These are phyloP conservation scores for Fennellomyces sp. DNA, from an alignment of 371 early-diverging fungal genomes.

Conservation along the genomic window DNA sequence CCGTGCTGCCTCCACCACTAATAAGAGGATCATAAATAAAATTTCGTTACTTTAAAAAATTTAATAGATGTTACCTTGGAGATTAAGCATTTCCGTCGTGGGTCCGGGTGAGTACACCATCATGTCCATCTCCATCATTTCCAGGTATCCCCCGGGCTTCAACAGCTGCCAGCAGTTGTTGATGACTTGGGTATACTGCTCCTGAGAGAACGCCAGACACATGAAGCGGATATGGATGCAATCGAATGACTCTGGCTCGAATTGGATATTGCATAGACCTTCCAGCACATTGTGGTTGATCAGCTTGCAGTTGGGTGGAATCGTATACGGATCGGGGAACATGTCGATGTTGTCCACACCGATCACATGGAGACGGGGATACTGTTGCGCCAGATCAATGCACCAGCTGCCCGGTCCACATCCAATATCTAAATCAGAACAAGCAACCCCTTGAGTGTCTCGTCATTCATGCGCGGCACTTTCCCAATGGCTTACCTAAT, in stretches of 20 bases:
- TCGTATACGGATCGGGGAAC: constrained; percentile 23
- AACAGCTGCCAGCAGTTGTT: constrained; percentile 30
- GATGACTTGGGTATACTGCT: constrained; percentile 25
- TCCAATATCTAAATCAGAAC: constrained; percentile 44
- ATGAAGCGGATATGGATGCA: constrained; percentile 37
- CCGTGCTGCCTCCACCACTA: constrained; percentile 26
- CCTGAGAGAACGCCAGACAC: constrained; percentile 26
- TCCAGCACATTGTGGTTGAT: constrained; percentile 21
- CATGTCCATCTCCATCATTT: constrained; percentile 36
- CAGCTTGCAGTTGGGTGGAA: constrained; percentile 30
- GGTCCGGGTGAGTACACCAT: constrained; percentile 35
- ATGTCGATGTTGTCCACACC: constrained; percentile 29
- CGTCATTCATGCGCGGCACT: no score
- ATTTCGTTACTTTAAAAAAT: not conserved
- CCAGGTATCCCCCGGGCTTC: constrained; percentile 27
- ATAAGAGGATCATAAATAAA: constrained; percentile 6
- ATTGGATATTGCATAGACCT: constrained; percentile 5
- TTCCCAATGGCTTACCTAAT: no score
- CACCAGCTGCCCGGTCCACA: constrained; percentile 51
- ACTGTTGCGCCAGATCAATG: constrained; percentile 31
- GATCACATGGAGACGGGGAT: constrained; percentile 26
- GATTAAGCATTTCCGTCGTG: constrained; percentile 24
- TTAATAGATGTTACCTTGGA: constrained; percentile 30
- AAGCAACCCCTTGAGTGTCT: no score
- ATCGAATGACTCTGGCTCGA: constrained; percentile 19